Conservation (phyloP, 2,329 filamentous ascomycete species). For the Diaporthe batatas region DNA sequence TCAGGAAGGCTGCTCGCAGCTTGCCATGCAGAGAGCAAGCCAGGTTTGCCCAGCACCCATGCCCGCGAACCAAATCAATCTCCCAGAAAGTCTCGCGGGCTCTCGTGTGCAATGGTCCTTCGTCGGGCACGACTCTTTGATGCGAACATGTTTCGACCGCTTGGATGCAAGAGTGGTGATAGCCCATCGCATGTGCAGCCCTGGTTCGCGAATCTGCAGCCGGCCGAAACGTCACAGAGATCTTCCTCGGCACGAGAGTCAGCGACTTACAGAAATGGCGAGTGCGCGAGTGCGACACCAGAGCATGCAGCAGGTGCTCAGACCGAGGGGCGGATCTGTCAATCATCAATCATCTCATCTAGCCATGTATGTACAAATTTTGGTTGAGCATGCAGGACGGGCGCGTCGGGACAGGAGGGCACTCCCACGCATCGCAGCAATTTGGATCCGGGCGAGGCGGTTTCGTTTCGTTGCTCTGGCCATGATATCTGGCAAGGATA, state of each 20-base stretch:
- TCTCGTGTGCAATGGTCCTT: slow-evolving; percentile 16
- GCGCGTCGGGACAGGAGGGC: slow-evolving; percentile 13
- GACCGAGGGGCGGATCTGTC: slow-evolving; percentile 32
- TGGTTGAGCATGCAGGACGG: slow-evolving; percentile 14
- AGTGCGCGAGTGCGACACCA: slow-evolving; percentile 23
- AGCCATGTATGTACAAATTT: not conserved
- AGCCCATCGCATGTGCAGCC: slow-evolving; percentile 2
- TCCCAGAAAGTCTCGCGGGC: slow-evolving; percentile 12
- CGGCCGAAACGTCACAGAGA: slow-evolving; percentile 28
- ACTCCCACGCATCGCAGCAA: slow-evolving; percentile 16
- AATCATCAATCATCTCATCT: slow-evolving; percentile 37
- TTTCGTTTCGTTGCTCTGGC: slow-evolving; percentile 24
- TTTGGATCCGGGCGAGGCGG: slow-evolving; percentile 1
- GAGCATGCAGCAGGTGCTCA: slow-evolving; percentile 20
- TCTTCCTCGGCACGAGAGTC: slow-evolving; percentile 21
- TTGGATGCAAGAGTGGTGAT: slow-evolving; percentile 14
- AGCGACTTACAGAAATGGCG: slow-evolving; percentile 26
- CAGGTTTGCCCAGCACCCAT: slow-evolving; percentile 10
- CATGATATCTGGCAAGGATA: slow-evolving; percentile 4
- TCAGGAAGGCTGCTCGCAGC: slow-evolving; percentile 26
- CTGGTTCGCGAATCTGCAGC: slow-evolving; percentile 30
- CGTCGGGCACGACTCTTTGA: slow-evolving; percentile 5
- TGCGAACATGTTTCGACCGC: slow-evolving; percentile 21
- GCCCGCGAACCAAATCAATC: not conserved
- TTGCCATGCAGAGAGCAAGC: slow-evolving; percentile 5